Base-by-base conservation (phyloP, 2,329 filamentous ascomycete genomes). In the Venturia carpophila region DNA sequence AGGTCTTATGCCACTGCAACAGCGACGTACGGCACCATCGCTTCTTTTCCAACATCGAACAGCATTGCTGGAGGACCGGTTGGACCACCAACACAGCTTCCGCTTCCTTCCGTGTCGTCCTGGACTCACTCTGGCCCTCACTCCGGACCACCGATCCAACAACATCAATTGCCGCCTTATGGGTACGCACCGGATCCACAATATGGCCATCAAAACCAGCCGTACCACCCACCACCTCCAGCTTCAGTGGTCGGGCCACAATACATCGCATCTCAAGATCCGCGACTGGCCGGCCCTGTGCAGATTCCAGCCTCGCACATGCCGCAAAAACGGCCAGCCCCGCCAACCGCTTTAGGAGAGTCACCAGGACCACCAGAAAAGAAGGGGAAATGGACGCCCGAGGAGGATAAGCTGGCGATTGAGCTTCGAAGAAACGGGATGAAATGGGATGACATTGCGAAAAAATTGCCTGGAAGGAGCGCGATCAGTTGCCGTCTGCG, bases 361-460 rank as follows among this genome's bases (percentile, higher is more conserved):
- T 47, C 41, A 2, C 37, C 52, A 43, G 64, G 64, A 27, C 91
- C 90, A 24, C 90, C 91, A 42, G 96, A 94, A 80, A 95, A 93
- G 78, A 92, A 97, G 76, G 96, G 91, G 73, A 97, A 97, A 77
- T 97, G 94, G 94, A 95, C 91, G 5, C 82, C 89, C 0, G 91
- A 97, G 68, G 93, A 97, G 75, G 92, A 97, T 76, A 86, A 89
- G n/a, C 80, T 94, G 61, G 96, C 96, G 71, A 96, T 97, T 71
- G 90, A 95, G 75, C 84, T 97, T 68, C 86, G 93, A 66, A 91
- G 91, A 45, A 87, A 87, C 70, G 90, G 91, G 10, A 96, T 97
- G 91, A 97, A 97, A 75, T 97, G 93, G 94, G 93, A 97, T 74
- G 93, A 97, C 76, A 97, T 97, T 71, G 95, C 91, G 68, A 95